Evolutionary conservation across 2,329 filamentous ascomycete species (phyloP).

Genomic region (Amesomyces nigricolor): DNA sequence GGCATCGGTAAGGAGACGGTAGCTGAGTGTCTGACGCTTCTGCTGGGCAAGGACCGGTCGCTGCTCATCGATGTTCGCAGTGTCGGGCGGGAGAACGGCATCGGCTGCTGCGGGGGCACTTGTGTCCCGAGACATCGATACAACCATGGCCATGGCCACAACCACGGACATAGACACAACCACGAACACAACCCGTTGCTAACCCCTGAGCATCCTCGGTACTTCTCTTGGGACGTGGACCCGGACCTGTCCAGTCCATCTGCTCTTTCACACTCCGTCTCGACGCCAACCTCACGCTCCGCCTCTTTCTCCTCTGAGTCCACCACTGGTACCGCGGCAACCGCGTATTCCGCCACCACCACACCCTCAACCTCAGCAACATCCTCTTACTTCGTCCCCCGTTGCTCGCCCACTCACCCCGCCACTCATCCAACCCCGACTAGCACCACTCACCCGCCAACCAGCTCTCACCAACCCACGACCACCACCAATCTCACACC

Average conservation of each 20-base stretch:
- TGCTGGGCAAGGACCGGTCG: constrained; percentile 30
- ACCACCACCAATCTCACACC: neutral
- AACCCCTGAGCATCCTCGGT: constrained; percentile 21
- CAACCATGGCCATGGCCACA: neutral
- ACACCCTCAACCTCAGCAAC: neutral
- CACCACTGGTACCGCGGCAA: neutral
- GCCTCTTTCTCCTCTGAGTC: constrained; percentile 18
- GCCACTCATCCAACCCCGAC: neutral
- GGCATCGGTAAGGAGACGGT: constrained; percentile 32
- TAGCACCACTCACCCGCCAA: neutral
- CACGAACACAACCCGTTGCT: constrained; percentile 11
- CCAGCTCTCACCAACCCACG: neutral
- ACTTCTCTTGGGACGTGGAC: constrained; percentile 16
- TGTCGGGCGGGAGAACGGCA: constrained; percentile 8
- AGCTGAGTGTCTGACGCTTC: constrained; percentile 30
- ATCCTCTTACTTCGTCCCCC: neutral
- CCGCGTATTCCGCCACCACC: constrained; percentile 17
- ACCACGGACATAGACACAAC: constrained; percentile 1
- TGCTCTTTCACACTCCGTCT: neutral
- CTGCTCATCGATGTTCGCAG: constrained; percentile 26
- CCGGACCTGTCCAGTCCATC: neutral
- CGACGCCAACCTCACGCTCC: constrained; percentile 3
- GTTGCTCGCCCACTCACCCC: neutral
- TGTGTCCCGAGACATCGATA: neutral
- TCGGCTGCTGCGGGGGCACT: neutral